Evolutionary conservation across 805 yeast genomes (phyloP).

Genomic region (Ogataea pilisensis): DNA sequence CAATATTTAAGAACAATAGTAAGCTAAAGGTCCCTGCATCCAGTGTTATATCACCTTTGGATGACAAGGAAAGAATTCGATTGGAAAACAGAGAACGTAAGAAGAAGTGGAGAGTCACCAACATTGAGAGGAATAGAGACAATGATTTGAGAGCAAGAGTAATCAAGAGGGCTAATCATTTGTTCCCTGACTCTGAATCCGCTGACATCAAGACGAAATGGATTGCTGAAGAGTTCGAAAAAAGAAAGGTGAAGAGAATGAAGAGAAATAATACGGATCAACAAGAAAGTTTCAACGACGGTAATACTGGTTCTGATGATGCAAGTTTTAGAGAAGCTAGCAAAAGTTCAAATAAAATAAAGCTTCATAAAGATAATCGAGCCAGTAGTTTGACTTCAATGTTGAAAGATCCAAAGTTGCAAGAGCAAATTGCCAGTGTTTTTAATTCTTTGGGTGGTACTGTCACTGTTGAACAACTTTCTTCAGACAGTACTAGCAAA

Average conservation of each 20-base stretch:
- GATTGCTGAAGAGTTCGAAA: constrained; percentile 70
- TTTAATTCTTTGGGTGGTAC: constrained; percentile 33
- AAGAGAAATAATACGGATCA: constrained; percentile 29
- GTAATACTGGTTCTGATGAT: constrained; percentile 9
- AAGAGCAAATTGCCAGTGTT: constrained; percentile 5
- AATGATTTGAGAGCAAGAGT: constrained; percentile 81
- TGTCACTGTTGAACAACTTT: constrained; percentile 10
- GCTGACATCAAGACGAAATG: constrained; percentile 54
- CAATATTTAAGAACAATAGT: constrained; percentile 5
- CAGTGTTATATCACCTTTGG: constrained; percentile 19
- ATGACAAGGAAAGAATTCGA: constrained; percentile 53
- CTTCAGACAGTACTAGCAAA: constrained; percentile 1
- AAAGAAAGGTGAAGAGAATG: constrained; percentile 57
- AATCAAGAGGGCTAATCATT: constrained; percentile 59
- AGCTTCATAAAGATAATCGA: neutral
- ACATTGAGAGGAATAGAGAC: constrained; percentile 78
- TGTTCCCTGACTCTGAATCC: constrained; percentile 61
- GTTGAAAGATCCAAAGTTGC: constrained; percentile 11
- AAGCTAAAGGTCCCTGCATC: constrained; percentile 18
- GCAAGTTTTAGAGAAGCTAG: constrained; percentile 6
- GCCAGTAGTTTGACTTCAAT: constrained; percentile 5
- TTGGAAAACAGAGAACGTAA: constrained; percentile 72
- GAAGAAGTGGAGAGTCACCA: constrained; percentile 79
- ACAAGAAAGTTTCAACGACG: neutral
- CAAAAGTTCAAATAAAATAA: neutral